Evolutionary conservation across 2,329 filamentous ascomycete species (phyloP), one percentile per base, ranked within the genome.

Genomic region (Cladophialophora exuberans): DNA sequence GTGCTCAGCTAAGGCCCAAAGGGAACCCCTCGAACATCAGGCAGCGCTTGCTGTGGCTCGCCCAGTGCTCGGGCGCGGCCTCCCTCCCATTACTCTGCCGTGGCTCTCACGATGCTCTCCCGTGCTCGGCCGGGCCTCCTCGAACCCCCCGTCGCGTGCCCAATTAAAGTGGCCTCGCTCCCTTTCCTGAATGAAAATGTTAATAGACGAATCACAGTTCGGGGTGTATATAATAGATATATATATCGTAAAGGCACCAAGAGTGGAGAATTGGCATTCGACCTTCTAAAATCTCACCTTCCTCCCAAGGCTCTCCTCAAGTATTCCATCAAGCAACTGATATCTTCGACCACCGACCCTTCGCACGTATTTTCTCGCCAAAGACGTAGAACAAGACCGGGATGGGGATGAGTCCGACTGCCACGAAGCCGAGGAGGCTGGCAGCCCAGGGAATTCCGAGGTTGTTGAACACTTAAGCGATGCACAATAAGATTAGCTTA

Each of bases 391-490:
- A 71, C 17, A 76, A 55, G 62, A 75, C 73, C 4, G 73, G 73
- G 48, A 76, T 72, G 1, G 73, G 73, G 10, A 76, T 68, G 30
- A 74, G 73, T 4, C 68, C 67, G 9, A 77, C 56, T 1, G 75
- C 73, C 36, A 79, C 56, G 58, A 79, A 78, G 1, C 70, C 77
- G 0, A 74, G 75, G 17, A 79, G 64, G 23, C 67, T 72, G 4
- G 72, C 72, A 5, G 73, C 76, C 76, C 76, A 79, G 50, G 76
- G 72, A 13, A 77, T 74, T 1, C 76, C 75, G 18, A 79, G 63
- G 23, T 68, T 64, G 3, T 70, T 31, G 48, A 77, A 79, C 69
- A 43, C 7, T 11, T 20, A 23, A 25, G 20, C 20, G 20, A 25
- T 25, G n/a, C n/a, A n/a, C 18, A 6, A 9, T 20, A 43, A 23